These are phyloP conservation scores for Barnettozyma siamensis DNA, from an alignment of 805 yeast genomes.

Conservation along the genomic window DNA sequence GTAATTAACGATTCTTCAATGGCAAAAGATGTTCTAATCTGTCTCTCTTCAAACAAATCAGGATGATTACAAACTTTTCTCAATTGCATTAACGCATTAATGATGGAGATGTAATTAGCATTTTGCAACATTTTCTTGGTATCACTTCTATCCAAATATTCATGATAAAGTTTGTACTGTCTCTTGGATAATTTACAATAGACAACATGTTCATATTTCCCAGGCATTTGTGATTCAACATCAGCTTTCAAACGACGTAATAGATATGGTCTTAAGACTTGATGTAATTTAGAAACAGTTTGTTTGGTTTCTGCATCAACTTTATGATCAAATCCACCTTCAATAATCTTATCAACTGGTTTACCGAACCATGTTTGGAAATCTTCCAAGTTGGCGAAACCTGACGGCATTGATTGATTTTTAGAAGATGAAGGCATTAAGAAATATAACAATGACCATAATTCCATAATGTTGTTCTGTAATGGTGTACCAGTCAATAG, in stretches of 20 bases:
- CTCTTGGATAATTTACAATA: conserved; percentile 90
- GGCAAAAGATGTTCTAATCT: conserved; percentile 85
- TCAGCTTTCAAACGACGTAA: conserved; percentile 90
- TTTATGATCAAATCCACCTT: conserved; percentile 49
- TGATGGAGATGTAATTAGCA: conserved; percentile 91
- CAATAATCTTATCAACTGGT: conserved; percentile 90
- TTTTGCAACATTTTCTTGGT: conserved; percentile 90
- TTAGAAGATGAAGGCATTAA: conserved; percentile 88
- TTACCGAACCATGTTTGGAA: conserved; percentile 99
- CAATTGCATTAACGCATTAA: conserved; percentile 95
- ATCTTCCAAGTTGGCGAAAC: conserved; percentile 92
- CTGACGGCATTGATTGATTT: conserved; percentile 70
- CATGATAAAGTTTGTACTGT: conserved; percentile 89
- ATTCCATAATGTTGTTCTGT: conserved; percentile 89
- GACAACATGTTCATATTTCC: conserved; percentile 89
- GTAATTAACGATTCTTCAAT: conserved; percentile 58
- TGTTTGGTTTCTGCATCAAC: conserved; percentile 74
- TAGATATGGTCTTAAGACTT: conserved; percentile 87
- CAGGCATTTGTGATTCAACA: conserved; percentile 99
- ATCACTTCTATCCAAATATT: conserved; percentile 94
- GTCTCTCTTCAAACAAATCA: conserved; percentile 92
- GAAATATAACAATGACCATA: conserved; percentile 93
- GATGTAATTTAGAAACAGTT: conserved; percentile 86
- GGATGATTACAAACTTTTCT: conserved; percentile 97
- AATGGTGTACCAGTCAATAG: conserved; percentile 95